Percentiles rank a stretch among this genome's conserved stretches.
These are phyloP conservation scores for Verticillium nubilum DNA, from an alignment of 2,329 filamentous ascomycete genomes.

Conservation along the genomic window DNA sequence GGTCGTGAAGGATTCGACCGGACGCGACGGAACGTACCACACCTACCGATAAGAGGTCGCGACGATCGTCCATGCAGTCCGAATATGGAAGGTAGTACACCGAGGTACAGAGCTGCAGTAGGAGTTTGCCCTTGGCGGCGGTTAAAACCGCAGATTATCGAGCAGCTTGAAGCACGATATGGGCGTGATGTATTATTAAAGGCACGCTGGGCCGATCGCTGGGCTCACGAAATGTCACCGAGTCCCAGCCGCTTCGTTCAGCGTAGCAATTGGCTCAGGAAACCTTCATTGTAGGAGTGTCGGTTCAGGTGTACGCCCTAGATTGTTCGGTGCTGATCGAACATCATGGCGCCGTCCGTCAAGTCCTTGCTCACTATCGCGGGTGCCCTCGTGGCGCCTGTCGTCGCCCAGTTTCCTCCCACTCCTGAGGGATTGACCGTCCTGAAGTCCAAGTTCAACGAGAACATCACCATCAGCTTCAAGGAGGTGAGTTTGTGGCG, in stretches of 20 bases:
- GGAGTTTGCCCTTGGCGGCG: neutral
- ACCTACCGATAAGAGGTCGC: neutral
- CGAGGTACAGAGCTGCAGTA: neutral
- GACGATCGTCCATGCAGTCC: neutral
- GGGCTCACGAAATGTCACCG: neutral
- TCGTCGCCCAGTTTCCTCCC: slow-evolving; percentile 16
- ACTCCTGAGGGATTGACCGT: slow-evolving; percentile 28
- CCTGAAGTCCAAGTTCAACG: slow-evolving; percentile 49
- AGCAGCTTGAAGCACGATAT: neutral
- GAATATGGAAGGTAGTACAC: neutral
- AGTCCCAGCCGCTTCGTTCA: neutral
- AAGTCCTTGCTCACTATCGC: neutral
- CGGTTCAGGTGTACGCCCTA: neutral
- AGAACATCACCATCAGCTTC: slow-evolving; percentile 55
- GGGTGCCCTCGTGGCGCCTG: slow-evolving; percentile 20
- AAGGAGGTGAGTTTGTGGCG: slow-evolving; percentile 35
- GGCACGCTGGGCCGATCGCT: neutral
- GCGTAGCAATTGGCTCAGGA: neutral
- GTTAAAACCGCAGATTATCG: neutral
- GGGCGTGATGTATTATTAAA: neutral
- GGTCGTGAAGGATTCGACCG: neutral
- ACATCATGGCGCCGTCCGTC: neutral
- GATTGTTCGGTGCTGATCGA: no score
- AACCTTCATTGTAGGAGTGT: neutral
- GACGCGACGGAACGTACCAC: neutral